phyloP scores from a whole-genome alignment of 2,329 filamentous ascomycete species.

The Aspergillus puulaauensis region DNA sequence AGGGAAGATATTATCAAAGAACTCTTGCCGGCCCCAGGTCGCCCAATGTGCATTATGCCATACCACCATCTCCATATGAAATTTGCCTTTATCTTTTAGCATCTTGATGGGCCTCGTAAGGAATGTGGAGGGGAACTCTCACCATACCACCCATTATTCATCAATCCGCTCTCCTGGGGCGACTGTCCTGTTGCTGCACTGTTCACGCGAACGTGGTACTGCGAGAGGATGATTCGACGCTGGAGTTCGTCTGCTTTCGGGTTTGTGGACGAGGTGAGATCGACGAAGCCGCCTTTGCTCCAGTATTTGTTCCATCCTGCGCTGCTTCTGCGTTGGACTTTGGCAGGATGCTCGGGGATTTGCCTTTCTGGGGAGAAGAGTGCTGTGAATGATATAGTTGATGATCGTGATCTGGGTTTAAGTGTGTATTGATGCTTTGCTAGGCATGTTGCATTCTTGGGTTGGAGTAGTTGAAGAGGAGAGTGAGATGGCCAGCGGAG shows the following conservation, averaged over 20 bases:
- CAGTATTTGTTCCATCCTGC: conserved; percentile 14
- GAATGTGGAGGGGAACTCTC: no score
- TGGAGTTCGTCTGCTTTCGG: conserved; percentile 15
- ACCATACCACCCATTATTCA: conserved; percentile 20
- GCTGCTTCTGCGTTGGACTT: not conserved
- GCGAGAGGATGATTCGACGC: conserved; percentile 16
- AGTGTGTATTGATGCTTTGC: conserved; percentile 10
- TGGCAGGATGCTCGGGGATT: not conserved
- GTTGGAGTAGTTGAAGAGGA: not conserved
- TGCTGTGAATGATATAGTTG: conserved; percentile 9
- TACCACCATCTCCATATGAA: conserved; percentile 20
- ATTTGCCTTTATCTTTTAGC: conserved; percentile 5
- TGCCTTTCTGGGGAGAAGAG: conserved; percentile 4
- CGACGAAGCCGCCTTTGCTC: conserved; percentile 14
- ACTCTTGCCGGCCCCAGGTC: conserved; percentile 16
- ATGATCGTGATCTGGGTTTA: not conserved
- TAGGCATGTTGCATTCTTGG: not conserved
- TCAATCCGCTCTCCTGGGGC: conserved; percentile 17
- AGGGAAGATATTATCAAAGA: conserved; percentile 15
- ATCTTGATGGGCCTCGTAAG: no score
- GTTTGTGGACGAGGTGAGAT: conserved; percentile 12
- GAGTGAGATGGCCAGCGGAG: conserved; percentile 8
- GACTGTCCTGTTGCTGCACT: conserved; percentile 15
- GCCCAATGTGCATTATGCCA: conserved; percentile 20
- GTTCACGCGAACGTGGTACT: conserved; percentile 16